Evolutionary conservation across 1,139 yeast genomes (phyloP), one percentile per base, ranked within the genome.

Genomic region (Sugiyamaella grinbergsii): DNA sequence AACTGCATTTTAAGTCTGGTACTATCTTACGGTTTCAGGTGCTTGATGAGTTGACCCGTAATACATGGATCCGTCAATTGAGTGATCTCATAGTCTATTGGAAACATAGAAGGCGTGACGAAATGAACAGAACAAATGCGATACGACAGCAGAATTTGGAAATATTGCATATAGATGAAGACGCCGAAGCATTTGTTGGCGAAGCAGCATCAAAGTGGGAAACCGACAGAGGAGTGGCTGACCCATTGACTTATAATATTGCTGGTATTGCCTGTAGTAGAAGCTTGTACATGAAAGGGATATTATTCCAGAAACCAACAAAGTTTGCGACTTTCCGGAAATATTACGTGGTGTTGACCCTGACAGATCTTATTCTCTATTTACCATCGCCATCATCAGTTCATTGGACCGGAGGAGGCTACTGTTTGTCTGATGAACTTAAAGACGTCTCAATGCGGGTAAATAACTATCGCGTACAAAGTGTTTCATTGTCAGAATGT

Each of bases 301-400:
- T 73, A 36, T 65, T 90, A 36, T 88, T 77, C 62, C 82, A 81
- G 57, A 89, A 89, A 61, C 76, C 81, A 3, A 80, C 79, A 54
- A 85, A 82, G 62, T 91, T 85, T 63, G 69, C 88, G 0, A 74
- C 80, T 32, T 89, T 88, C 66, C 72, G 70, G 43, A 79, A 78
- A 54, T 79, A 72, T 61, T 84, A 72, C 64, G 89, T 80, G 11
- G 75, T 87, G 0, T 71, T 89, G 33, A 77, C 86, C 46, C 89
- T 93, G 1, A 93, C 94, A 0, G 80, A 75, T 55, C 60, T 90
- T 36, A 67, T 82, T 0, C 63, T 88, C 2, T 73, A 59, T 55
- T 16, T 24, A 10, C 54, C 51, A n/a, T 37, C 42, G 13, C 47
- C 47, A 6, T 41, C 45, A 31, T 41, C 45, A 19, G 45, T 41